Base-by-base conservation (phyloP, 2,329 filamentous ascomycete species). In the Colletotrichum phormii region DNA sequence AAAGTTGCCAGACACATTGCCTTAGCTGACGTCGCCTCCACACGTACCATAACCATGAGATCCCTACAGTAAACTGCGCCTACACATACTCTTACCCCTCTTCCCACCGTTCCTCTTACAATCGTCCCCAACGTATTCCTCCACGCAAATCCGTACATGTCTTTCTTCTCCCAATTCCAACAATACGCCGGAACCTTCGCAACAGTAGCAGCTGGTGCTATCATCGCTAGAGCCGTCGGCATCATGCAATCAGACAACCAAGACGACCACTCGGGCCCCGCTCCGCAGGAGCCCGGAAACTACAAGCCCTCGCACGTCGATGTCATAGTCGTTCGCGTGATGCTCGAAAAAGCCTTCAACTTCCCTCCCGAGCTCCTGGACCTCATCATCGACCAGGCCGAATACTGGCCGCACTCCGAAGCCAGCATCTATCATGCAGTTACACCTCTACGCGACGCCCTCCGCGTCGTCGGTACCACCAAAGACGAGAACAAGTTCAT, bases 361-460 rank as follows among this genome's bases (percentile, higher is more conserved):
- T 80, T 92, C 1, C 90, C 90, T 0, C 78, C 83, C 1, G 90
- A 92, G 72, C 72, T 92, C 0, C 81, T 90, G 49, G 86, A 91
- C 76, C 78, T 80, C 58, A 85, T 92, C 58, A 79, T 92, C 66
- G 90, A 92, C 76, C 78, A 83, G 33, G 90, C 89, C 67, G 89
- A 91, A 79, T 92, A 92, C 79, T 92, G 90, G 90, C 86, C 86
- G 15, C 87, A 87, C 75, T 85, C 86, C 58, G 74, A 61, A 63
- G 83, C 80, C 26, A 78, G 78, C 33, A 74, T 83, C 13, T 74
- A 83, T 22, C 81, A 75, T 54, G 59, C 57, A 4, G 64, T 63
- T 4, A 60, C 24, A 0, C 13, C 6, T 13, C 76, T 80, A 5
- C 74, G 71, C 5, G 61, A 67, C 22, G 55, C 74, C 5, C 51